phyloP scores from a whole-genome alignment of 2,329 filamentous ascomycete genomes.

The Torrubiellomyces zombiae region DNA sequence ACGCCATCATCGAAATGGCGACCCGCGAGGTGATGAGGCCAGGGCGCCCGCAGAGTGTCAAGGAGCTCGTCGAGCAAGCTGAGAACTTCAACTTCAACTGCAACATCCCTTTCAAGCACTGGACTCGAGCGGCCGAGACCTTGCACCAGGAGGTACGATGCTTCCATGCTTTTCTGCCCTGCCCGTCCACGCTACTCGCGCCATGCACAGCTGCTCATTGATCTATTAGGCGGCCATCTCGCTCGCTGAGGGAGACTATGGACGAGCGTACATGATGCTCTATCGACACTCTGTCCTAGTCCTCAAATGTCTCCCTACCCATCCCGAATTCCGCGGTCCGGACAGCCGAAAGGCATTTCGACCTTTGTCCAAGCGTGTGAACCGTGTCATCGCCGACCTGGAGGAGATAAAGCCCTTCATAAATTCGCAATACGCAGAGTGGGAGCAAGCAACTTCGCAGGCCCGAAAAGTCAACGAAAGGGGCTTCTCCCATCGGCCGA shows the following conservation, averaged over 20 bases:
- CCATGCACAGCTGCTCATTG: neutral
- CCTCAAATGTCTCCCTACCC: constrained; percentile 53
- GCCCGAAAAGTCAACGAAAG: constrained; percentile 9
- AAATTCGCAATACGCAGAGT: constrained; percentile 51
- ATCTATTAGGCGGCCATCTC: constrained; percentile 61
- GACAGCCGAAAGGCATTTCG: constrained; percentile 47
- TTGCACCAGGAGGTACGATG: constrained; percentile 61
- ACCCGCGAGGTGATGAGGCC: constrained; percentile 14
- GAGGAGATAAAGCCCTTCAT: constrained; percentile 70
- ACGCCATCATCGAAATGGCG: too few species aligned
- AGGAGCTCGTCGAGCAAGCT: constrained; percentile 62
- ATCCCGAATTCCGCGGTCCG: constrained; percentile 57
- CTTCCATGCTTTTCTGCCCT: neutral
- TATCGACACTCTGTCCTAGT: constrained; percentile 80
- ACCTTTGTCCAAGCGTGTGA: constrained; percentile 29
- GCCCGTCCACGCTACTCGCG: neutral
- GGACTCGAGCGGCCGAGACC: constrained; percentile 65
- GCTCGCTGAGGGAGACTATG: constrained; percentile 67
- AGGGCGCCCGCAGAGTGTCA: constrained; percentile 46
- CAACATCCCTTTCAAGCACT: constrained; percentile 60
- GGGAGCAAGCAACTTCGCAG: constrained; percentile 36
- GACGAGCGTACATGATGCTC: constrained; percentile 81
- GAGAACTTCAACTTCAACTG: constrained; percentile 68
- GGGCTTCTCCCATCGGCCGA: constrained; percentile 7
- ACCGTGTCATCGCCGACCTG: constrained; percentile 49